phyloP scores from a whole-genome alignment of 805 yeast species.

The Cyberlindnera xishuangbannaensis region DNA sequence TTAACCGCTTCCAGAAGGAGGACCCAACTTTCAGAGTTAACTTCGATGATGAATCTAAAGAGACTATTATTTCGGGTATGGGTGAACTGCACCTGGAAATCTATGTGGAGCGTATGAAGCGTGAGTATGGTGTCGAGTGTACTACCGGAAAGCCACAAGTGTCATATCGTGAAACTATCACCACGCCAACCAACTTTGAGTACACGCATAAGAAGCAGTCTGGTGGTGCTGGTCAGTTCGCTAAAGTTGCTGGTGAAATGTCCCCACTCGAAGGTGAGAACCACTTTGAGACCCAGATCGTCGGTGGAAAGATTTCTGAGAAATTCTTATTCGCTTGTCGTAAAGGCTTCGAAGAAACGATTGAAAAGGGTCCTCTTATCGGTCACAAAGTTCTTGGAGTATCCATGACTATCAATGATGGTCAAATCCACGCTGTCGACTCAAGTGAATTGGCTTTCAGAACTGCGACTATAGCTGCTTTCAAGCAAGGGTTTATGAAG shows the following conservation, averaged over 20 bases:
- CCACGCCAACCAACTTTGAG: conserved; percentile 70
- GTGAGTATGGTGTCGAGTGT: conserved; percentile 96
- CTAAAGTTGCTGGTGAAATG: conserved; percentile 87
- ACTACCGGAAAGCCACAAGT: conserved; percentile 97
- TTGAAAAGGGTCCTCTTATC: conserved; percentile 93
- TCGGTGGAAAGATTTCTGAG: conserved; percentile 96
- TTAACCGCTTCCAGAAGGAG: conserved; percentile 96
- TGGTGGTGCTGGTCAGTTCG: conserved; percentile 99
- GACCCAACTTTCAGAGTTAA: conserved; percentile 97
- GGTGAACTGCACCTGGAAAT: conserved; percentile 97
- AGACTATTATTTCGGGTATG: conserved; percentile 95
- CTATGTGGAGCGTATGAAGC: conserved; percentile 95
- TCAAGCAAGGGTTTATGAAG: conserved; percentile 80
- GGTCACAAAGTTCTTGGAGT: conserved; percentile 94
- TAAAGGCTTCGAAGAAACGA: conserved; percentile 91
- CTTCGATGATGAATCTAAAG: conserved; percentile 86
- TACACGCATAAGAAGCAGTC: conserved; percentile 96
- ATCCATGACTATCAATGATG: conserved; percentile 91
- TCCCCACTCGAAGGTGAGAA: conserved; percentile 62
- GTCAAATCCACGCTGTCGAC: conserved; percentile 96
- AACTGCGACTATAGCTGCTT: conserved; percentile 88
- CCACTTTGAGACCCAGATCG: conserved; percentile 77
- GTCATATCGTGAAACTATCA: conserved; percentile 91
- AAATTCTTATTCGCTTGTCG: conserved; percentile 91
- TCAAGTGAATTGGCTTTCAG: conserved; percentile 94